Evolutionary conservation across 2,329 filamentous ascomycete genomes (phyloP), one percentile per base, ranked within the genome.

Genomic region (Talaromyces sp.): DNA sequence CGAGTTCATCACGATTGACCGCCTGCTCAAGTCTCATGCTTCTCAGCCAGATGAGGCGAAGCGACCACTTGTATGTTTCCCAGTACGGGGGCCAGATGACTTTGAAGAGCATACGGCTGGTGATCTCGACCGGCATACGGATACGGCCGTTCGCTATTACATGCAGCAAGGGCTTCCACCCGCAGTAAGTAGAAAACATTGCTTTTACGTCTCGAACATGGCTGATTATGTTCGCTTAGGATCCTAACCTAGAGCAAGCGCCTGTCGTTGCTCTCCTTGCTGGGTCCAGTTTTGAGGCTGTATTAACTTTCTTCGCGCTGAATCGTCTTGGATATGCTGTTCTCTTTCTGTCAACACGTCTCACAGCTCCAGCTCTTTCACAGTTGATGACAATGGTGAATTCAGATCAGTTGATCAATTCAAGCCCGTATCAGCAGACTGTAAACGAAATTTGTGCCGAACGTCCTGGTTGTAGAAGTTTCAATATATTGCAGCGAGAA

Each of bases 81-180:
- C 43, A 24, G 43, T 46, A 9, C 19, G 43, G 21, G 43, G 43
- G 14, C 43, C 43, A 11, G 43, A 46, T 21, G 68, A 71, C 55
- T 73, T 67, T 58, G 63, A 66, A 32, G 57, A 67, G 32, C 70
- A 69, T 55, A 70, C 68, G 4, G 69, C 68, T 13, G 63, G 55
- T 50, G 68, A 71, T 51, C 65, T 73, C 1, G 63, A 71, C 63
- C 62, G 66, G 21, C 70, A 70, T 46, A 66, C 68, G 31, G 65
- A 73, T 58, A 62, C 63, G 46, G 67, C 67, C 3, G 67, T 64
- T 10, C 65, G 63, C 51, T 62, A 63, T 19, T 67, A 66, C 43
- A 32, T 64, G 35, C 58, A 35, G 38, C 50, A 62, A 31, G 69
- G 69, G 9, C 55, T 71, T 29, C 38, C 57, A 14, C 60, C 64